Evolutionary conservation across 1,139 yeast species (phyloP).

Genomic region (Scheffersomyces illinoinensis): DNA sequence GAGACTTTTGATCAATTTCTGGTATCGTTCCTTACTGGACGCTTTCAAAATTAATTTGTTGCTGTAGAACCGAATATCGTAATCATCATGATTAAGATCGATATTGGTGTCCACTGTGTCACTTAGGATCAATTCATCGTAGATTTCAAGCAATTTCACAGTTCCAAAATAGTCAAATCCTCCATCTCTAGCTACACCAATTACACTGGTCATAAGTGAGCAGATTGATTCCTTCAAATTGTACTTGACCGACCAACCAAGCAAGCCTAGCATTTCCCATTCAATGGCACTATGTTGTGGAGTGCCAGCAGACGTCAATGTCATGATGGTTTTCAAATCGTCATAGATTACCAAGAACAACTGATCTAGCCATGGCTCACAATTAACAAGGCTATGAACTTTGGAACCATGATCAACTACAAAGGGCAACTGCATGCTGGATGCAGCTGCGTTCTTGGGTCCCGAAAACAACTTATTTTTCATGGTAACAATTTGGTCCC

Average conservation of each 20-base stretch:
- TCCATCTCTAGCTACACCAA: constrained; percentile 33
- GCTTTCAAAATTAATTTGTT: constrained; percentile 37
- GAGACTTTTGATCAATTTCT: constrained; percentile 25
- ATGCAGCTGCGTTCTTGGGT: neutral
- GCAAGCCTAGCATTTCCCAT: constrained; percentile 44
- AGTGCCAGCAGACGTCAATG: constrained; percentile 22
- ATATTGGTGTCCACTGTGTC: constrained; percentile 32
- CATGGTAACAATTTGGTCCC: constrained; percentile 35
- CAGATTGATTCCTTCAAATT: constrained; percentile 40
- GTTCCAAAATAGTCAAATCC: constrained; percentile 43
- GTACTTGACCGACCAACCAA: constrained; percentile 45
- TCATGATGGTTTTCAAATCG: constrained; percentile 35
- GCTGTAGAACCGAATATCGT: constrained; percentile 27
- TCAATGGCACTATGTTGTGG: constrained; percentile 43
- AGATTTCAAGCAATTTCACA: constrained; percentile 38
- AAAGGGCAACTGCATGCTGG: constrained; percentile 8
- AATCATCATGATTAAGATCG: constrained; percentile 32
- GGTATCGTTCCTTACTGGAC: constrained; percentile 21
- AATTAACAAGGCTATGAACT: constrained; percentile 13
- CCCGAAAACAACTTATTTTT: constrained; percentile 22
- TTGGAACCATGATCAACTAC: constrained; percentile 19
- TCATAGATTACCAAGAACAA: constrained; percentile 38
- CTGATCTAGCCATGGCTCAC: constrained; percentile 45
- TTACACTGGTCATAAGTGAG: constrained; percentile 41
- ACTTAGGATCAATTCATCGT: constrained; percentile 42